These are phyloP conservation scores for Vigna mungo DNA, from an alignment of 306 rosid genomes.

Conservation along the genomic window DNA sequence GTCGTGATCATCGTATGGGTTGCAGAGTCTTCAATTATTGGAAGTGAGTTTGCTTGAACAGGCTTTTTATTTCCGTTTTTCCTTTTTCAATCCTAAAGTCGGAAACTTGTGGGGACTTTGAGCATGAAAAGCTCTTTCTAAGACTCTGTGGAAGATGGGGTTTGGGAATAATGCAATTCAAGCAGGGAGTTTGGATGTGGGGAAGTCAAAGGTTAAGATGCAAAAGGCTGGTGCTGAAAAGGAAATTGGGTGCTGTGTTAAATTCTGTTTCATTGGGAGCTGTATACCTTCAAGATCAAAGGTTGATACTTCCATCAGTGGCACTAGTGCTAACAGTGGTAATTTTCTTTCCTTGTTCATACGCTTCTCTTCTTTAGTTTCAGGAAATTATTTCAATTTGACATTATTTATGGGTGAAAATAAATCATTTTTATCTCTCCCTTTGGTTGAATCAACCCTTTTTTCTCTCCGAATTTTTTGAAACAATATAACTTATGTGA, in stretches of 20 bases:
- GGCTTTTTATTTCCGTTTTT: slow-evolving; percentile 10
- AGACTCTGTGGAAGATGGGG: slow-evolving; percentile 66
- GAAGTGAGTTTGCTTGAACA: slow-evolving; percentile 38
- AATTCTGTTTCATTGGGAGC: slow-evolving; percentile 63
- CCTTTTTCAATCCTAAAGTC: slow-evolving; percentile 8
- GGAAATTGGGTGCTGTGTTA: slow-evolving; percentile 78
- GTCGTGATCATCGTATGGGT: slow-evolving; percentile 14
- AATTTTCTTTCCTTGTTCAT: slow-evolving; percentile 37
- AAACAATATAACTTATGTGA: slow-evolving; percentile 30
- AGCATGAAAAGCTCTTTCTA: slow-evolving; percentile 35
- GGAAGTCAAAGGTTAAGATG: slow-evolving; percentile 60
- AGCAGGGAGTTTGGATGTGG: slow-evolving; percentile 70
- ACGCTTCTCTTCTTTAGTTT: slow-evolving; percentile 13
- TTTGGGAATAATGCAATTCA: slow-evolving; percentile 64
- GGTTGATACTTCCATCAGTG: slow-evolving; percentile 77
- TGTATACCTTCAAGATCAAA: slow-evolving; percentile 93
- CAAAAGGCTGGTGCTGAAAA: slow-evolving; percentile 56
- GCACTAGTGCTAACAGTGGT: slow-evolving; percentile 69
- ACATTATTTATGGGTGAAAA: slow-evolving; percentile 29
- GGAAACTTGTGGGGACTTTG: slow-evolving; percentile 37
- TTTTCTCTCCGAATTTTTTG: background rate
- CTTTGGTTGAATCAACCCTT: slow-evolving; percentile 7
- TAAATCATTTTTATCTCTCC: background rate
- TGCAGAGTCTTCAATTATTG: slow-evolving; percentile 46
- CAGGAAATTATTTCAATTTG: slow-evolving; percentile 17